These are phyloP conservation scores for Luffa acutangula DNA, from an alignment of 306 rosid genomes.

Conservation along the genomic window DNA sequence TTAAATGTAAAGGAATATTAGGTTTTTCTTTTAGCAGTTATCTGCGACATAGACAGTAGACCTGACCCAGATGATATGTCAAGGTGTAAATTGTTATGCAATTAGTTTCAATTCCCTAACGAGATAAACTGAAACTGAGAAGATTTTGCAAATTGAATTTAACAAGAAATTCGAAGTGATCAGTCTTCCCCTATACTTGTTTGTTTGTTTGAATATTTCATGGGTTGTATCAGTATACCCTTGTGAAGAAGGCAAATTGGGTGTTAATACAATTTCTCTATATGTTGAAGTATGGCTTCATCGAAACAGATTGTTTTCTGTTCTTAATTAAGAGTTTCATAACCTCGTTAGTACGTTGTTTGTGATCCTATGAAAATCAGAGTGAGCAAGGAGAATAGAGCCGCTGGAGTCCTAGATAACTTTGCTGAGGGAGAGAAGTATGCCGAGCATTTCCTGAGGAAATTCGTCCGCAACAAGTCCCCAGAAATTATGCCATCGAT, in stretches of 20 bases:
- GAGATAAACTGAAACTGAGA: neutral
- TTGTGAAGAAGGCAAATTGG: neutral
- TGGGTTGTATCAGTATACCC: neutral
- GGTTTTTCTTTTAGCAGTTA: neutral
- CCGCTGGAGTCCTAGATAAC: conserved; percentile 88
- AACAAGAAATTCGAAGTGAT: neutral
- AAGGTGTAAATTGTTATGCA: neutral
- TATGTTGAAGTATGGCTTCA: neutral
- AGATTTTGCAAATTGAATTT: neutral
- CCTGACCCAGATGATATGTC: neutral
- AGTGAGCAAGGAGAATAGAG: conserved; percentile 63
- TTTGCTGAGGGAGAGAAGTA: conserved; percentile 72
- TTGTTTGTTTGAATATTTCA: neutral
- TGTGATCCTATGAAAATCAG: conserved; percentile 20
- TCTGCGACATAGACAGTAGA: neutral
- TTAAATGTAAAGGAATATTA: neutral
- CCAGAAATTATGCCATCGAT: conserved; percentile 72
- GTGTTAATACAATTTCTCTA: neutral
- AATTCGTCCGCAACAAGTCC: conserved; percentile 49
- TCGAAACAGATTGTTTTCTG: neutral
- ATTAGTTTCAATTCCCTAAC: neutral
- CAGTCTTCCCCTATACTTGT: neutral
- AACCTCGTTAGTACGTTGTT: neutral
- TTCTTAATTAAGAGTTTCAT: neutral
- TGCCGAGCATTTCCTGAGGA: conserved; percentile 56